Evolutionary conservation across 305 asterid species (phyloP).

Genomic region (Fraxinus ornus): DNA sequence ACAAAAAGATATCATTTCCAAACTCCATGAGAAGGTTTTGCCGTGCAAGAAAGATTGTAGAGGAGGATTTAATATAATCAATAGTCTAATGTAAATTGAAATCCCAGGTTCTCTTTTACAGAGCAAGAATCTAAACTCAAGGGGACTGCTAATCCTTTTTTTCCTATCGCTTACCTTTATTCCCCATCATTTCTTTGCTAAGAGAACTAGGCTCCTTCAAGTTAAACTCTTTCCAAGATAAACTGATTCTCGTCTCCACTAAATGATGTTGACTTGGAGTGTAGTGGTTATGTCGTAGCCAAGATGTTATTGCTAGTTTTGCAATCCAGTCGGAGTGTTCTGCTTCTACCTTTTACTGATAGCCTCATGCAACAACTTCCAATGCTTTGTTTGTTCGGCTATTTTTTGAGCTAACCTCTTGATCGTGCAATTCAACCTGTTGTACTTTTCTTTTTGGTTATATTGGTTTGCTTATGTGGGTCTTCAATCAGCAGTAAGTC

Average conservation of each 20-base stretch:
- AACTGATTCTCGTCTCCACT: neutral
- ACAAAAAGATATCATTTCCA: conserved; percentile 2
- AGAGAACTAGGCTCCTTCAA: neutral
- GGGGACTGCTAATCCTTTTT: neutral
- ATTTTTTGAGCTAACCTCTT: neutral
- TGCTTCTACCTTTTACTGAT: neutral
- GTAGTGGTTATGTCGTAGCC: neutral
- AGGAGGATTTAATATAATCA: neutral
- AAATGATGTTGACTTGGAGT: neutral
- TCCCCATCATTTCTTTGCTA: neutral
- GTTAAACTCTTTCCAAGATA: neutral
- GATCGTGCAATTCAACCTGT: neutral
- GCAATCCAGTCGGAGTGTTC: neutral
- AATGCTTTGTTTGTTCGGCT: neutral
- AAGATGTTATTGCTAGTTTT: neutral
- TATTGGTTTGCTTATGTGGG: neutral
- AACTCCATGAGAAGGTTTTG: conserved; percentile 5
- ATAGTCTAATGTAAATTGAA: neutral
- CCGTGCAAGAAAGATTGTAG: neutral
- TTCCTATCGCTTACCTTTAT: neutral
- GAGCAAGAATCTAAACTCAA: neutral
- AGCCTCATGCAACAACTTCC: neutral
- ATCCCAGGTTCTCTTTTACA: neutral
- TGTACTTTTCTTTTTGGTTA: neutral
- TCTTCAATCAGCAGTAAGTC: neutral